Conservation (phyloP, 768 basidiomycete genomes). For the Psilocybe sp. region DNA sequence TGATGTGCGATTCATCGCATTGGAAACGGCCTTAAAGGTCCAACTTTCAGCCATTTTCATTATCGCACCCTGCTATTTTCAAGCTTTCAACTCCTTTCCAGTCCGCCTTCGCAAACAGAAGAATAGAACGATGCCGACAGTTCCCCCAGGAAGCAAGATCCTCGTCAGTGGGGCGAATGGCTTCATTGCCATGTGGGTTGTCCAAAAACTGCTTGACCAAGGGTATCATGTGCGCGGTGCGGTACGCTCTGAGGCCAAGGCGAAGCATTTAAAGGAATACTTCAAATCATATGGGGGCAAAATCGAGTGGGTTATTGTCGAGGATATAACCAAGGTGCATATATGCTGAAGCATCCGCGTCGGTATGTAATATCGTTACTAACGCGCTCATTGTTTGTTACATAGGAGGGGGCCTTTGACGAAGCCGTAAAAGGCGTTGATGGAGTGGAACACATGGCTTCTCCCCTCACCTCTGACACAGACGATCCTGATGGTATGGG, state of each 20-base stretch:
- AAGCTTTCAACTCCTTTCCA: too few relatives aligned
- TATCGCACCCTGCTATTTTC: too few relatives aligned
- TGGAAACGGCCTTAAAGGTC: too few relatives aligned
- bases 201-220: conserved; percentile 49
- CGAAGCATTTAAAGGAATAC: conserved; percentile 47
- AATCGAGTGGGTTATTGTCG: conserved; percentile 64
- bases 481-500: conserved; percentile 37
- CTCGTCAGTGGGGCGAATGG: conserved; percentile 62
- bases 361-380: neutral
- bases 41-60: too few relatives aligned
- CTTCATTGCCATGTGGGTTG: conserved; percentile 59
- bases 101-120: too few relatives aligned
- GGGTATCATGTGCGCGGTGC: conserved; percentile 69
- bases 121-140: conserved; percentile 11
- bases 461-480: conserved; percentile 50
- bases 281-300: conserved; percentile 53
- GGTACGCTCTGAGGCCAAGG: conserved; percentile 61
- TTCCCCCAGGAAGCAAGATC: conserved; percentile 20
- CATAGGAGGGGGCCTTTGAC: conserved; percentile 68
- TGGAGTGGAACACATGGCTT: conserved; percentile 68
- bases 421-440: conserved; percentile 76
- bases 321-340: conserved; percentile 53
- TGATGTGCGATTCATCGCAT: too few relatives aligned
- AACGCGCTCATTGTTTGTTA: neutral
- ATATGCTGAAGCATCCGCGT: conserved; percentile 3